These are phyloP conservation scores for Fusarium sp. DNA, from an alignment of 2,329 filamentous ascomycete species.

Conservation along the genomic window DNA sequence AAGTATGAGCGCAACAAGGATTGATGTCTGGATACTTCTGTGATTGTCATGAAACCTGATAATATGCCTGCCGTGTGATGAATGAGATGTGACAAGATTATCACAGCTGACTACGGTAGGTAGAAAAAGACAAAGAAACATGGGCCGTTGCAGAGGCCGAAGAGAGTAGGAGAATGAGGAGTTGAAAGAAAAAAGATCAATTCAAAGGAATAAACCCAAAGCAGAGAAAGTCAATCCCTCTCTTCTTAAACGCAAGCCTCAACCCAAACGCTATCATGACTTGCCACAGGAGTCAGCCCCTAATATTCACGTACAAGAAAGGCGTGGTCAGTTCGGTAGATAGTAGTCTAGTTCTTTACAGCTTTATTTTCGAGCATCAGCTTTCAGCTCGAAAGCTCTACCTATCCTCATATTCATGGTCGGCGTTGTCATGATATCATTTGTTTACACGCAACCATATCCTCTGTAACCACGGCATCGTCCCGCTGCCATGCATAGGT, in stretches of 20 bases:
- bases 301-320: not conserved
- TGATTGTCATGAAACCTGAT: slow-evolving; percentile 1
- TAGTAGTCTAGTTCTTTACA: not conserved
- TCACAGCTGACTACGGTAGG: not conserved
- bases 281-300: not conserved
- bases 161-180: not conserved
- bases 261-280: not conserved
- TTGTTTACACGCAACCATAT: slow-evolving; percentile 44
- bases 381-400: not conserved
- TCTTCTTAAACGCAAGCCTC: not conserved
- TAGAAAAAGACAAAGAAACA: not conserved
- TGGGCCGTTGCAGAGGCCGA: not conserved
- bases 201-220: not conserved
- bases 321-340: not conserved
- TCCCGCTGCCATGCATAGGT: slow-evolving; percentile 29
- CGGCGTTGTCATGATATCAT: slow-evolving; percentile 39
- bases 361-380: not conserved
- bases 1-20: slow-evolving; percentile 23
- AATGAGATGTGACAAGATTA: slow-evolving; percentile 5
- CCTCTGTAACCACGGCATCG: slow-evolving; percentile 45
- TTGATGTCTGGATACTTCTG: not conserved
- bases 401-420: not conserved
- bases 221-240: not conserved
- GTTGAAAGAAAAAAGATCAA: not conserved
- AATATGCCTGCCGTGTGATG: slow-evolving; percentile 11